Evolutionary conservation across 2,329 filamentous ascomycete species (phyloP).

Genomic region (Xylariaceae sp.): DNA sequence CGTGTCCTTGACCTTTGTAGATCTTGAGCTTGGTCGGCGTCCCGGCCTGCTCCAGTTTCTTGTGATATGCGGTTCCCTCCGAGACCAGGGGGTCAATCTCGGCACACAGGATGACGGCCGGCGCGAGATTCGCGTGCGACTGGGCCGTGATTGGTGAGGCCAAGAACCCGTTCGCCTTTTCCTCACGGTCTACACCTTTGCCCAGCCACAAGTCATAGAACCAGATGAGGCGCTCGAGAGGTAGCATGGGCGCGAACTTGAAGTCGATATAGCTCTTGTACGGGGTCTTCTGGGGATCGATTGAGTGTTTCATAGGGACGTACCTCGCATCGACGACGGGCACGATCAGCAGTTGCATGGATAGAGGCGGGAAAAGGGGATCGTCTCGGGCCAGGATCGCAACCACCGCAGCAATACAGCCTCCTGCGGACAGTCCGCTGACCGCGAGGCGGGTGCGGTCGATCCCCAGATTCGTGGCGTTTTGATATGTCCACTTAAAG

Average conservation of each 20-base stretch:
- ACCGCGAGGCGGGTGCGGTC: conserved; percentile 31
- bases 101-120: conserved; percentile 39
- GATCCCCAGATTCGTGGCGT: conserved; percentile 35
- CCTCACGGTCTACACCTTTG: conserved; percentile 32
- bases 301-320: conserved; percentile 37
- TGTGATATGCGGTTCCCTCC: conserved; percentile 39
- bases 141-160: conserved; percentile 40
- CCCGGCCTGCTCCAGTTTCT: conserved; percentile 36
- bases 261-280: conserved; percentile 38
- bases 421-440: conserved; percentile 33
- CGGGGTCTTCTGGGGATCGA: conserved; percentile 29
- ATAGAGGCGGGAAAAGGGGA: conserved; percentile 33
- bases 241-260: conserved; percentile 40
- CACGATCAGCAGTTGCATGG: conserved; percentile 40
- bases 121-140: conserved; percentile 39
- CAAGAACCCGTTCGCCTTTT: conserved; percentile 34
- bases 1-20: conserved; percentile 41
- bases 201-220: conserved; percentile 44
- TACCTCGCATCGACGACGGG: conserved; percentile 40
- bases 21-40: conserved; percentile 38
- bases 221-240: conserved; percentile 39
- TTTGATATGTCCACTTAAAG: conserved; percentile 43
- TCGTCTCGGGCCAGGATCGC: conserved; percentile 32
- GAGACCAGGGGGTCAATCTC: conserved; percentile 40
- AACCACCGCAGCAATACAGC: conserved; percentile 32